Base-by-base conservation (phyloP, 805 yeast species). In the Barnettozyma pratensis region DNA sequence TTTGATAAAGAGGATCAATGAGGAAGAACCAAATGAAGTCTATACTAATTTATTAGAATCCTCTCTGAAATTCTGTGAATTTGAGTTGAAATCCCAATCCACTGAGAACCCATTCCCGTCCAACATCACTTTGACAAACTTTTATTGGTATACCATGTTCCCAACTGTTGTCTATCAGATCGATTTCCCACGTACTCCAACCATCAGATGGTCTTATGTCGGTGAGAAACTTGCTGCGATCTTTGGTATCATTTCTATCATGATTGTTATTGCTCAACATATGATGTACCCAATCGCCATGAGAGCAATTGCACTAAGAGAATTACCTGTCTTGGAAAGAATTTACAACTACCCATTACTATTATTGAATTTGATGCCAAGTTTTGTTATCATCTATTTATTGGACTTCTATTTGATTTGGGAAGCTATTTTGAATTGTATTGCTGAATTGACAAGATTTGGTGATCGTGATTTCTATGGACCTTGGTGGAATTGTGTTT, bases 401-500 rank as follows among this genome's bases (percentile, higher is more conserved):
- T 69, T 94, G 49, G 83, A 80, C 0, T 94, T 91, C 68, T 91
- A 87, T 63, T 71, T 94, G 52, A 94, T 95, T 53, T 95, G 99
- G 99, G 98, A 94, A 60, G 84, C 92, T 6, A 92, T 92, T 44
- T 71, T 91, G 57, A 92, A 91, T 61, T 85, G 86, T 27, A 77
- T 95, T 57, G 98, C 96, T 0, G 99, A 94, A 64, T 70, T 92
- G 37, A 83, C 96, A 12, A 62, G 75, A 45, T 95, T 83, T 68
- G 97, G 88, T 5, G 97, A 94, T 64, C 79, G 99, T 44, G 86
- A 86, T 55, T 94, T 94, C 66, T 94, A 95, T 62, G 92, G 96
- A 4, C 87, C 89, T 40, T 95, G 99, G 99, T 94, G 99, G 99
- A 88, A 91, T 58, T 87, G 95, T 52, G 80, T 85, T 19, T 85